Base-by-base conservation (phyloP, 2,329 filamentous ascomycete species). In the Ascosphaera pollenicola region DNA sequence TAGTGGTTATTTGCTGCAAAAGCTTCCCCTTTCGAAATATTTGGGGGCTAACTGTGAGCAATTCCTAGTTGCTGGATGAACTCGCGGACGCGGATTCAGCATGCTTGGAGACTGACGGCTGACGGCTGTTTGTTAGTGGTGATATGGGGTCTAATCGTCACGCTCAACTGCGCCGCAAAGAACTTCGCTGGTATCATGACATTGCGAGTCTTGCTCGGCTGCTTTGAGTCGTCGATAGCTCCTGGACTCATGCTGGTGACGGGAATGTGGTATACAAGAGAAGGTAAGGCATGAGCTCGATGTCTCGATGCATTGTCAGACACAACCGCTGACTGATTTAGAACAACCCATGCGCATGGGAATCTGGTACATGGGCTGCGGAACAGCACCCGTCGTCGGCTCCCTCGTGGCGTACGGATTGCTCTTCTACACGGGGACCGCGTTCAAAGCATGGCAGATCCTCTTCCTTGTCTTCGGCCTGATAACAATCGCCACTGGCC, bases 341-440 rank as follows among this genome's bases (percentile, higher is more conserved):
- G 64, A 72, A 53, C 60, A 69, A 50, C 58, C 67, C 30, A 63
- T 64, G 39, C 58, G 70, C 19, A 71, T 67, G 53, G 66, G 55
- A 37, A 63, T 68, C 49, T 75, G 62, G 68, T 75, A 70, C 48
- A 59, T 62, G n/a, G 62, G 71, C 32, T 50, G 68, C 21, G 64
- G 67, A 17, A 48, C 69, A 36, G 65, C 68, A 34, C 40, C 39
- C 8, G 49, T 54, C 17, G 46, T 53, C 32, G 49, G 48, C 3
- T 38, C 49, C 5, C 45, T 51, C 3, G 49, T 35, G 47, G 51
- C 17, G 47, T 54, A 49, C 18, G 40, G 44, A 5, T 52, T 54
- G 39, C 47, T 43, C 37, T 38, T 41, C 17, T 34, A 38, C 17
- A 35, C 45, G 4, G 49, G 48, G 2, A 40, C 53, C 11, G 47